These are phyloP conservation scores for Pseudogymnoascus sp. DNA, from an alignment of 2,329 filamentous ascomycete genomes.

Conservation along the genomic window DNA sequence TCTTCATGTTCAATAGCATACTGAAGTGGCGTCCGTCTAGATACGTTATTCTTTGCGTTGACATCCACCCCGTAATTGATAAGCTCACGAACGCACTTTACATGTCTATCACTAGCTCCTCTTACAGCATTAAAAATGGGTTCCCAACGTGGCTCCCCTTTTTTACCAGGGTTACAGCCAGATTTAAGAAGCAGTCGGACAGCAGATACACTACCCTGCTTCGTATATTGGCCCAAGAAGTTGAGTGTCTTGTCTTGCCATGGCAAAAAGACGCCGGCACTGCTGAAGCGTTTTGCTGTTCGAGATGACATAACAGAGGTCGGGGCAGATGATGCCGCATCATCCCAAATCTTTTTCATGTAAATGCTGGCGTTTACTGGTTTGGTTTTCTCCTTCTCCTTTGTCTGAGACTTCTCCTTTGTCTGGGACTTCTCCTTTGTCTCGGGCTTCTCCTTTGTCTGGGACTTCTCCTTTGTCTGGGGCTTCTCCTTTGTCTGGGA, in stretches of 20 bases:
- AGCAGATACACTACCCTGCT: conserved; percentile 5
- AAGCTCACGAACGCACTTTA: conserved; percentile 11
- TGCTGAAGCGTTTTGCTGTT: conserved; percentile 10
- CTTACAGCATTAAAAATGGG: conserved; percentile 11
- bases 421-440: no score
- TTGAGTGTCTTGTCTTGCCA: conserved; percentile 11
- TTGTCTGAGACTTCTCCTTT: no score
- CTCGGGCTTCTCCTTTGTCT: background rate
- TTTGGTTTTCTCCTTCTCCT: background rate
- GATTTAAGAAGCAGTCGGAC: conserved; percentile 2
- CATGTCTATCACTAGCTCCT: conserved; percentile 11
- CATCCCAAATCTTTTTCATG: conserved; percentile 11
- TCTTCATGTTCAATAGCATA: conserved; percentile 11
- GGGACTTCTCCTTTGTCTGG: background rate
- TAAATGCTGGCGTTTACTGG: conserved; percentile 11
- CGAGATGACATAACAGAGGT: conserved; percentile 12
- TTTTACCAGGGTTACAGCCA: conserved; percentile 11
- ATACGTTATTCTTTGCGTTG: background rate
- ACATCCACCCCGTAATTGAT: conserved; percentile 11
- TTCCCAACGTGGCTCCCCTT: conserved; percentile 4
- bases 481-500: background rate
- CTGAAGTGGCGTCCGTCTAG: conserved; percentile 10
- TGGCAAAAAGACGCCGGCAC: conserved; percentile 10
- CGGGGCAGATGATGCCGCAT: conserved; percentile 12
- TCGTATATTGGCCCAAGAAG: conserved; percentile 10